Percentiles rank a stretch among this genome's conserved stretches.
Evolutionary conservation across 2,329 filamentous ascomycete species (phyloP).

Genomic region (Cercospora canescens): DNA sequence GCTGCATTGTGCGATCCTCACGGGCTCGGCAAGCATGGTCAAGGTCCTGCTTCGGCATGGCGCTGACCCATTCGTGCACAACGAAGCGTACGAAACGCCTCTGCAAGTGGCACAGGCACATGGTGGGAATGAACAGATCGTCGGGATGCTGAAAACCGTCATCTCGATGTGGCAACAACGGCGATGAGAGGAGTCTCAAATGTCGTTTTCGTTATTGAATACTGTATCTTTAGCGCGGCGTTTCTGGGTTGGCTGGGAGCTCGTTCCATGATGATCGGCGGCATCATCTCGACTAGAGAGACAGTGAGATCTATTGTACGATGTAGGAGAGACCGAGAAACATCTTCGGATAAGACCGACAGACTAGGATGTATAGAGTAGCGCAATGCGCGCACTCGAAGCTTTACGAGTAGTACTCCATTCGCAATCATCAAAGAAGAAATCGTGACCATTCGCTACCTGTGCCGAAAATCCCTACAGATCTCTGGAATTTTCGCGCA

Average conservation of each 20-base stretch:
- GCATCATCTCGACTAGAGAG: not conserved
- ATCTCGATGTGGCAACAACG: constrained; percentile 12
- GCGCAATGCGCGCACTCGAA: not conserved
- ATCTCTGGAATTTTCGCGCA: not conserved
- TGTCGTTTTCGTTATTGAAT: not conserved
- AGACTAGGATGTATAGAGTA: not conserved
- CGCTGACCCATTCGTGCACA: constrained; percentile 28
- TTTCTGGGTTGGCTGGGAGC: not conserved
- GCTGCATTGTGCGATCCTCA: constrained; percentile 33
- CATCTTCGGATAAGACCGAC: not conserved
- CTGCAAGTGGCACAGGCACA: constrained; percentile 27
- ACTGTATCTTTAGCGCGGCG: constrained; percentile 14
- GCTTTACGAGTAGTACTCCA: not conserved
- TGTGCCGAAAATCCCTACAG: not conserved
- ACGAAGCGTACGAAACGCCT: constrained; percentile 31
- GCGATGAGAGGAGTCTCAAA: not conserved
- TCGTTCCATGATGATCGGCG: not conserved
- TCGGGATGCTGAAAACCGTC: constrained; percentile 16
- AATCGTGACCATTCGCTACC: not conserved
- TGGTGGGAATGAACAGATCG: constrained; percentile 14
- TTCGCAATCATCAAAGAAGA: not conserved
- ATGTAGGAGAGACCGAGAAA: not conserved
- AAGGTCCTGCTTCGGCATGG: constrained; percentile 29
- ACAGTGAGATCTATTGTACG: constrained; percentile 4
- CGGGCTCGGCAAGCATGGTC: constrained; percentile 26